Conservation (phyloP, 129 eudicot genomes). For the Sambucus nigra region DNA sequence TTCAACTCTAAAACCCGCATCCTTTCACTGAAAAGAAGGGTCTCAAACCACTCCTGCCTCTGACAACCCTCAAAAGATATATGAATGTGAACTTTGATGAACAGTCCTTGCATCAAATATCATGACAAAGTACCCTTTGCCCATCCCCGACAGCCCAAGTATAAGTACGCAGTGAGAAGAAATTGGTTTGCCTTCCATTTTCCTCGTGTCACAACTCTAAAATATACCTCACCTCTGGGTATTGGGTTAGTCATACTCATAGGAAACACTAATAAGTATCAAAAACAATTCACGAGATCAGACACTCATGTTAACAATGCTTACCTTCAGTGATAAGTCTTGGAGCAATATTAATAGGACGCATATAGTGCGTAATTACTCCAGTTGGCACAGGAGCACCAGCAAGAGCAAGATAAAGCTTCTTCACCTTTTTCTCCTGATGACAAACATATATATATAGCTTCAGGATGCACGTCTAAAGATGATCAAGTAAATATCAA, state of each 20-base stretch:
- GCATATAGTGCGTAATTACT: slow-evolving; percentile 87
- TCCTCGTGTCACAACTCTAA: no score
- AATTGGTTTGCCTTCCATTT: background rate
- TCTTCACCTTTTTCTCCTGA: slow-evolving; percentile 88
- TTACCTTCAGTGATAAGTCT: slow-evolving; percentile 70
- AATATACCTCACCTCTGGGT: background rate
- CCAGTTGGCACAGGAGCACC: slow-evolving; percentile 77
- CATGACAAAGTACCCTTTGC: background rate
- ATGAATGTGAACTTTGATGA: background rate
- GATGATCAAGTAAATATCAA: background rate
- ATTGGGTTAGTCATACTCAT: background rate
- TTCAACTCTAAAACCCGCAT: background rate
- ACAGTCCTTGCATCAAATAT: background rate
- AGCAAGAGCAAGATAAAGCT: slow-evolving; percentile 89
- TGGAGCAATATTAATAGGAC: slow-evolving; percentile 71
- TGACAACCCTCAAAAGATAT: background rate
- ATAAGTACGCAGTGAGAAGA: background rate
- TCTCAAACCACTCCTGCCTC: background rate
- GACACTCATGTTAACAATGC: background rate
- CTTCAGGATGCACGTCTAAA: background rate
- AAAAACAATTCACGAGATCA: background rate
- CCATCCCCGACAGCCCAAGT: background rate
- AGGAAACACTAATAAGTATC: background rate
- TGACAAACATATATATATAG: background rate
- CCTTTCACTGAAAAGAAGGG: background rate